A percentile compares a stretch with the other conserved stretches of the same genome.
phyloP scores from a whole-genome alignment of 352 stramenopile species.

The Phytopythium oedochilum region DNA sequence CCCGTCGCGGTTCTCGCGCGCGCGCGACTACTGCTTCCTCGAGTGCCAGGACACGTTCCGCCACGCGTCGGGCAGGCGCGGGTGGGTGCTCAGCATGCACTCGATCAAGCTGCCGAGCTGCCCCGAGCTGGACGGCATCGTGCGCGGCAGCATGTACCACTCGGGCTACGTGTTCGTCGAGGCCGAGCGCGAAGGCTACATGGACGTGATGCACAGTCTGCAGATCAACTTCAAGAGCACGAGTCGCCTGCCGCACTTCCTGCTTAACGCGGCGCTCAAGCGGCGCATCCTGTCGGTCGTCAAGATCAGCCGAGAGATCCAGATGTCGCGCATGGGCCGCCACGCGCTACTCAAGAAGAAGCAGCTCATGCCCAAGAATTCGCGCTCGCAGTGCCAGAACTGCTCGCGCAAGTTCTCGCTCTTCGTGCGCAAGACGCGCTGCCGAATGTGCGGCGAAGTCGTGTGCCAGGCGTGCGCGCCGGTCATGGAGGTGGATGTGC shows the following conservation, averaged over 20 bases:
- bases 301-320: constrained; percentile 60
- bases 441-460: constrained; percentile 68
- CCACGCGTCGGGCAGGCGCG: constrained; percentile 56
- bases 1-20: constrained; percentile 46
- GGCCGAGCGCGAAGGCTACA: constrained; percentile 63
- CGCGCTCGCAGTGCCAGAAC: constrained; percentile 42
- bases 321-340: constrained; percentile 45
- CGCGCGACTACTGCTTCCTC: constrained; percentile 66
- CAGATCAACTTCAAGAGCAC: constrained; percentile 85
- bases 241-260: constrained; percentile 51
- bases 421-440: constrained; percentile 68
- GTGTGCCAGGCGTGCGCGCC: constrained; percentile 70
- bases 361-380: constrained; percentile 65
- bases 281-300: constrained; percentile 59
- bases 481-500: constrained; percentile 36
- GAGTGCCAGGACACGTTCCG: constrained; percentile 82
- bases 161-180: constrained; percentile 79
- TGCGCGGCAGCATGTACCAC: constrained; percentile 80
- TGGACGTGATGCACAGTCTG: constrained; percentile 84
- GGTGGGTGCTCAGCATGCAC: constrained; percentile 80
- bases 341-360: constrained; percentile 57
- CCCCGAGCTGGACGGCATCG: constrained; percentile 61
- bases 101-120: constrained; percentile 78
- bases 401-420: constrained; percentile 70
- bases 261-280: constrained; percentile 63